Evolutionary conservation across 2,329 filamentous ascomycete species (phyloP), one percentile per base, ranked within the genome.

Genomic region (Geoglossum cookeanum): DNA sequence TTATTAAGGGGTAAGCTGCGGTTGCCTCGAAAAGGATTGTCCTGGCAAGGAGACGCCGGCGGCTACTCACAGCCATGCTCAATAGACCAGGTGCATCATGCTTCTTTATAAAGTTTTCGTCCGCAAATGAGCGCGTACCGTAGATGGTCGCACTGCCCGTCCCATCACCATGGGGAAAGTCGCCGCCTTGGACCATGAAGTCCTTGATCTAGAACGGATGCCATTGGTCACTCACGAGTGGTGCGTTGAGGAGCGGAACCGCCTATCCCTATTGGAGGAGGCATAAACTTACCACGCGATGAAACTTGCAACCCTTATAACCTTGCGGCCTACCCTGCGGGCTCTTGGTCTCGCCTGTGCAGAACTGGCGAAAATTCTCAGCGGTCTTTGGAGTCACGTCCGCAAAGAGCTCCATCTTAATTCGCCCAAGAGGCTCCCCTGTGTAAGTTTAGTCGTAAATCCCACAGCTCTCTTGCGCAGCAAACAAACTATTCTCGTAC

Each of bases 161-260:
- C 55, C 92, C 92, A 69, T 97, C 87, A 56, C 89, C 87, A 65
- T 95, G 89, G 60, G 95, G 74, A 69, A 97, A 97, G 70, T 98
- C 92, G 57, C 92, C 92, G 51, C 91, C 91, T 70, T 98, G 92
- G 65, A 92, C 86, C 91, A 97, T 97, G 73, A 97, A 96, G 65
- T 87, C 85, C 71, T 86, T 87, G 69, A 96, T 95, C 87, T 94
- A 54, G 55, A n/a, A 22, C 8, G 8, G 22, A 22, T 4, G 48
- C 9, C 29, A 52, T 35, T 52, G 48, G 48, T 22, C 4, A n/a
- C 27, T 52, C n/a, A 15, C 15, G 11, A 29, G 30, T 11, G 5
- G 13, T 35, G 13, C 1, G 5, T 13, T 37, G 13, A 1, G 35
- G n/a, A 54, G 5, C 22, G 22, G 22, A 22, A 22, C 1, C 22